Evolutionary conservation across 805 yeast species (phyloP).

Genomic region (Candida suzukii): DNA sequence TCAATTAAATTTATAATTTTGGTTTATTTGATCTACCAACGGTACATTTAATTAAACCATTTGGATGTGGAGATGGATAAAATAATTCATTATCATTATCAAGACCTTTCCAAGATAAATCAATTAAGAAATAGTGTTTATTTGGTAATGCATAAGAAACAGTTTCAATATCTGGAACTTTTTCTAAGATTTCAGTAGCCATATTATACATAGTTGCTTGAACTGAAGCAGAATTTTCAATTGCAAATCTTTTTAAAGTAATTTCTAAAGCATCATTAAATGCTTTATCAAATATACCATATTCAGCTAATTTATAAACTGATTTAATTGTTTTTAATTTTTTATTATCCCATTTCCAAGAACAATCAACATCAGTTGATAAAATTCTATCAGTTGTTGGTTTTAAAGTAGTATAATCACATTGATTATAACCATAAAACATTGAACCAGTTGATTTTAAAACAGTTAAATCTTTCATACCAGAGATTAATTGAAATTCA

Average conservation of each 20-base stretch:
- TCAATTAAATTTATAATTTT: slow-evolving; percentile 51
- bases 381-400: slow-evolving; percentile 82
- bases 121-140: slow-evolving; percentile 82
- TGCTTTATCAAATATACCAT: slow-evolving; percentile 58
- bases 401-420: slow-evolving; percentile 83
- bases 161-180: slow-evolving; percentile 47
- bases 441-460: slow-evolving; percentile 88
- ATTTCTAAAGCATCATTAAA: slow-evolving; percentile 56
- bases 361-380: slow-evolving; percentile 76
- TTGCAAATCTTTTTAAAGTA: slow-evolving; percentile 73
- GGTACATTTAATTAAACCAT: slow-evolving; percentile 83
- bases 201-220: slow-evolving; percentile 97
- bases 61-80: slow-evolving; percentile 89
- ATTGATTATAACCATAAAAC: slow-evolving; percentile 80
- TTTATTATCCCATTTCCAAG: slow-evolving; percentile 58
- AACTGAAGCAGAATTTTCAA: slow-evolving; percentile 86
- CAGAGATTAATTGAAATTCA: slow-evolving; percentile 54
- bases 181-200: slow-evolving; percentile 62
- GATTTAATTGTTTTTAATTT: slow-evolving; percentile 42
- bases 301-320: slow-evolving; percentile 44
- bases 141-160: slow-evolving; percentile 81
- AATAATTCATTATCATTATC: slow-evolving; percentile 75
- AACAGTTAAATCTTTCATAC: slow-evolving; percentile 73
- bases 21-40: slow-evolving; percentile 64
- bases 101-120: slow-evolving; percentile 79